These are phyloP conservation scores for Castanea sativa DNA, from an alignment of 306 rosid species.

Conservation along the genomic window DNA sequence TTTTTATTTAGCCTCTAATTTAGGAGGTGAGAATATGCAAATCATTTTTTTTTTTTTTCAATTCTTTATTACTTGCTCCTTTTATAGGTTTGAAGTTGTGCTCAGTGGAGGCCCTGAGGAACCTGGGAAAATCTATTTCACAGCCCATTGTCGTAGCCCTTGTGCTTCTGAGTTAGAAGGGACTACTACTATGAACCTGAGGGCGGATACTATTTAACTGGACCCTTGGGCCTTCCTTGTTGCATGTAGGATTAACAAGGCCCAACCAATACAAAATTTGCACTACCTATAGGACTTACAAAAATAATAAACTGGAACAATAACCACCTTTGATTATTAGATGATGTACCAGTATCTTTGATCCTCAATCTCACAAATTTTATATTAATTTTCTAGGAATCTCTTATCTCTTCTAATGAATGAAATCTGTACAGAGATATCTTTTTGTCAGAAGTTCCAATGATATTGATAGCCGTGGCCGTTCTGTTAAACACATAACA, in stretches of 20 bases:
- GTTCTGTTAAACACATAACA: not conserved
- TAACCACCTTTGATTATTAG: not conserved
- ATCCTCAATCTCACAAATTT: not conserved
- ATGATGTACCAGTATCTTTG: not conserved
- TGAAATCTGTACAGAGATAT: not conserved
- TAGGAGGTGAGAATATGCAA: too few relatives aligned
- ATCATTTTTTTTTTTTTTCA: too few relatives aligned
- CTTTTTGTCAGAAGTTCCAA: not conserved
- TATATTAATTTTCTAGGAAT: not conserved
- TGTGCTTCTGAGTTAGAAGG: too few relatives aligned
- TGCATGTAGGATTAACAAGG: not conserved
- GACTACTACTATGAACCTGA: too few relatives aligned
- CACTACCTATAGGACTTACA: not conserved
- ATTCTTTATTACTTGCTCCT: too few relatives aligned
- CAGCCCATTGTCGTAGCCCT: too few relatives aligned
- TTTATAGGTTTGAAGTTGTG: too few relatives aligned
- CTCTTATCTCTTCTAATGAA: not conserved
- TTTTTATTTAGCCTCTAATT: too few relatives aligned
- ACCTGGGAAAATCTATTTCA: too few relatives aligned
- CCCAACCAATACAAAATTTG: not conserved
- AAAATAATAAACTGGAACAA: not conserved
- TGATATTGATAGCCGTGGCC: not conserved
- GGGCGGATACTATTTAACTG: too few relatives aligned
- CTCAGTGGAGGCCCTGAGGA: too few relatives aligned
- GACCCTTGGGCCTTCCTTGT: not conserved